These are phyloP conservation scores for Saitozyma sp. DNA, from an alignment of 768 basidiomycete species.

Conservation along the genomic window DNA sequence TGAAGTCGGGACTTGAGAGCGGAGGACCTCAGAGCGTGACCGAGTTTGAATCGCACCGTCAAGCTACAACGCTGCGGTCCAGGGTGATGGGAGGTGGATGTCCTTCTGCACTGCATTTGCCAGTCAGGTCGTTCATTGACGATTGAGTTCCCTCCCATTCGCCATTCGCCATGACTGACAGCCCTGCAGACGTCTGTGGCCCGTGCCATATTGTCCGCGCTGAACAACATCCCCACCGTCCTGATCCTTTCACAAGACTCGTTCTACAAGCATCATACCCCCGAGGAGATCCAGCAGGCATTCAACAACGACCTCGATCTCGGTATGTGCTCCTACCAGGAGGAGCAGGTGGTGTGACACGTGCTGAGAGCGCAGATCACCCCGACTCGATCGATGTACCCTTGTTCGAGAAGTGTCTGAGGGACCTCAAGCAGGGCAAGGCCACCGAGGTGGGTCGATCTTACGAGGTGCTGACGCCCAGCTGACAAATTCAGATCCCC, in stretches of 20 bases:
- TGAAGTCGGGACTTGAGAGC: too few relatives aligned
- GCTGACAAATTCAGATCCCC: slow-evolving; percentile 65
- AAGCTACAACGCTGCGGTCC: too few relatives aligned
- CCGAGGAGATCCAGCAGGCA: slow-evolving; percentile 79
- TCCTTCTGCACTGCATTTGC: too few relatives aligned
- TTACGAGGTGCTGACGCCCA: not conserved
- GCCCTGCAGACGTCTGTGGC: slow-evolving; percentile 49
- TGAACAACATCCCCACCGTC: slow-evolving; percentile 58
- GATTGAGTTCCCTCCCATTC: not conserved
- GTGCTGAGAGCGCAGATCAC: slow-evolving; percentile 61
- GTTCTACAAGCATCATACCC: slow-evolving; percentile 80
- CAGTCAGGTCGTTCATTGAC: not conserved
- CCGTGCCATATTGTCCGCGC: slow-evolving; percentile 50
- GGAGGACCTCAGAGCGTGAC: too few relatives aligned
- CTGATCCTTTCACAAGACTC: slow-evolving; percentile 86
- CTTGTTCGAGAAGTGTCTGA: slow-evolving; percentile 71
- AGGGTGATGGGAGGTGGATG: too few relatives aligned
- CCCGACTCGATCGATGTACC: slow-evolving; percentile 90
- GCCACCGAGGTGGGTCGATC: slow-evolving; percentile 55
- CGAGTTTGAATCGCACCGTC: too few relatives aligned
- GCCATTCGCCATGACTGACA: not conserved
- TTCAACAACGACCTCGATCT: slow-evolving; percentile 63
- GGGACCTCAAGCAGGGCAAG: slow-evolving; percentile 77
- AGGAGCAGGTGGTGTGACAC: too few relatives aligned
- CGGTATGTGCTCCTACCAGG: not conserved